These are phyloP conservation scores for Trifolium dubium DNA, from an alignment of 306 rosid genomes.

Conservation along the genomic window DNA sequence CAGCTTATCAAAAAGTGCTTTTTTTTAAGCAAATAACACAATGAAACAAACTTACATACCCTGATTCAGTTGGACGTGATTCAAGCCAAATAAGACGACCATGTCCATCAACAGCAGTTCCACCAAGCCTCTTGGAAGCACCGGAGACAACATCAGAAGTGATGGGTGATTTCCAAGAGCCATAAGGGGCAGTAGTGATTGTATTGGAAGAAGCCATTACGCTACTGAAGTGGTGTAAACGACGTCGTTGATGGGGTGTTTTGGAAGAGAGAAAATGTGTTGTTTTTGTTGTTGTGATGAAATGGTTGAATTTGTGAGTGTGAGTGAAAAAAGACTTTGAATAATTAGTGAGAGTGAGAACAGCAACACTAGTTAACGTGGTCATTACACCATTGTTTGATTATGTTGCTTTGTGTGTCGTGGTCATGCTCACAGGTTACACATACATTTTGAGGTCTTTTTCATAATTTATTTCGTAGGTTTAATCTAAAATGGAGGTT, in stretches of 20 bases:
- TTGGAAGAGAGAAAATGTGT: slow-evolving; percentile 12
- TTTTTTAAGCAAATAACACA: background rate
- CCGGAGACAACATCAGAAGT: slow-evolving; percentile 89
- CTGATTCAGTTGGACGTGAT: slow-evolving; percentile 83
- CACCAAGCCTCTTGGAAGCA: slow-evolving; percentile 76
- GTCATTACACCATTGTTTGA: slow-evolving; percentile 28
- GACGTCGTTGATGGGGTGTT: slow-evolving; percentile 19
- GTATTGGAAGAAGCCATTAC: slow-evolving; percentile 55
- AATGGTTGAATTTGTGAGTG: slow-evolving; percentile 28
- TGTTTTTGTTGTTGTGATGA: background rate
- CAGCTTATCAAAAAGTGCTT: slow-evolving; percentile 8
- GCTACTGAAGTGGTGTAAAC: slow-evolving; percentile 11
- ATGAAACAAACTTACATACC: slow-evolving; percentile 52
- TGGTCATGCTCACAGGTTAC: background rate
- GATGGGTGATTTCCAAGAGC: slow-evolving; percentile 93
- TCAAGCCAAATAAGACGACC: slow-evolving; percentile 92
- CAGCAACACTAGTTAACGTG: slow-evolving; percentile 8
- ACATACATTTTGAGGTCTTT: no score
- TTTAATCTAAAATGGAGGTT: no score
- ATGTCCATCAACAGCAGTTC: slow-evolving; percentile 65
- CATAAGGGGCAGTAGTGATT: slow-evolving; percentile 67
- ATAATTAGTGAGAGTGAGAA: slow-evolving; percentile 16
- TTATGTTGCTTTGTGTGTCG: background rate
- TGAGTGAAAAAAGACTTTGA: slow-evolving; percentile 34
- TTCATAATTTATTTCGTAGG: no score